These are phyloP conservation scores for Petrea volubilis DNA, from an alignment of 257 asterid species.

Conservation along the genomic window DNA sequence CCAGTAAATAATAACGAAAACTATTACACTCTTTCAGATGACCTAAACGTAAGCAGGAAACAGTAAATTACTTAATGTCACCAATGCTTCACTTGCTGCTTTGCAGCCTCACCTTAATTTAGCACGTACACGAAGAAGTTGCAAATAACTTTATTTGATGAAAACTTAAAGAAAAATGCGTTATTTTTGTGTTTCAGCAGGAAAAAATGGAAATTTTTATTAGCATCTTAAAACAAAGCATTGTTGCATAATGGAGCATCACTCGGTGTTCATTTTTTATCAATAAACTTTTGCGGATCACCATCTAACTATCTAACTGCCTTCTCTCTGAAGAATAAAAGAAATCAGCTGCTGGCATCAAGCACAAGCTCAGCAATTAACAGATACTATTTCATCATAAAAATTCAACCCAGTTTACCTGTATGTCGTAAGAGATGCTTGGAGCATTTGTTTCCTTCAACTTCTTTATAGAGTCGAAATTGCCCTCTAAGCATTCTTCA, in stretches of 20 bases:
- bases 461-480: constrained; percentile 37
- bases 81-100: neutral
- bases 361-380: neutral
- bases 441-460: constrained; percentile 43
- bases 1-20: neutral
- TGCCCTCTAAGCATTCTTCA: constrained; percentile 54
- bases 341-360: neutral
- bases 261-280: neutral
- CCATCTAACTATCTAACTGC: neutral
- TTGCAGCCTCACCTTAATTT: neutral
- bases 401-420: constrained; percentile 31
- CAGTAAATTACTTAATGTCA: neutral
- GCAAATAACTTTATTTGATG: neutral
- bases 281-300: neutral
- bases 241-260: neutral
- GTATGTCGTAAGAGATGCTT: constrained; percentile 27
- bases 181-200: neutral
- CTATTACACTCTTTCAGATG: neutral
- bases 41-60: neutral
- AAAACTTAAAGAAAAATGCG: neutral
- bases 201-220: neutral
- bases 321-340: neutral
- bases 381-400: neutral
- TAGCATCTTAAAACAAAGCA: neutral
- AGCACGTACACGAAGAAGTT: neutral